Conservation (phyloP, 1,284 basidiomycete genomes). For the Trichosporon ovoides region DNA sequence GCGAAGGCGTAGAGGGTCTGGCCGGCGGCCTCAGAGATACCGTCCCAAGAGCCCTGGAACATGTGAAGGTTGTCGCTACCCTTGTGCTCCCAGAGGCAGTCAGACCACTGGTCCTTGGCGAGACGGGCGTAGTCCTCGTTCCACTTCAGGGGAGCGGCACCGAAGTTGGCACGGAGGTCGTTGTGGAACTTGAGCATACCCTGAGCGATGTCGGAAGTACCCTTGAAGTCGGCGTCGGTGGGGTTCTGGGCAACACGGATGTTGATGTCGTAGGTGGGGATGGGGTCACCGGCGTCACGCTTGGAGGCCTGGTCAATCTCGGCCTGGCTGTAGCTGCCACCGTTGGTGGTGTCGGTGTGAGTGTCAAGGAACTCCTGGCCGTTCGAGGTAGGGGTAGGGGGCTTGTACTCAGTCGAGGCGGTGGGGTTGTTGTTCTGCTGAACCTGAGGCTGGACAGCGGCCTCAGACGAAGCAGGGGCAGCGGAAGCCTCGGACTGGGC, state of each 20-base stretch:
- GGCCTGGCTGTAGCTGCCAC: not conserved
- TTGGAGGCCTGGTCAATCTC: not conserved
- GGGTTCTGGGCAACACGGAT: conserved; percentile 23
- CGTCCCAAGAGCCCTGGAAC: not conserved
- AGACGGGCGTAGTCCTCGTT: conserved; percentile 1
- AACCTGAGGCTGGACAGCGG: not conserved
- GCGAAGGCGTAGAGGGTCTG: conserved; percentile 8
- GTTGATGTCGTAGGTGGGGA: conserved; percentile 23
- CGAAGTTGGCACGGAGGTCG: conserved; percentile 13
- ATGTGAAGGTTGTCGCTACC: conserved; percentile 11
- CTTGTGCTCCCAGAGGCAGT: conserved; percentile 6
- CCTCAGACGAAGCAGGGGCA: not conserved
- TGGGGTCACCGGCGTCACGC: conserved; percentile 2
- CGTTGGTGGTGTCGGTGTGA: not conserved
- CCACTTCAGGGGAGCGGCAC: conserved; percentile 2
- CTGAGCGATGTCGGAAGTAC: conserved; percentile 7
- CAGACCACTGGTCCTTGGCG: not conserved
- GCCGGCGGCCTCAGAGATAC: not conserved
- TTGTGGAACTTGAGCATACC: conserved; percentile 13
- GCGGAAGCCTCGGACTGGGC: not conserved
- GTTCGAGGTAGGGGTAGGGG: not conserved
- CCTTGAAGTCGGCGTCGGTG: conserved; percentile 22
- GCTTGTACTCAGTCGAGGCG: not conserved
- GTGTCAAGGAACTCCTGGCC: conserved; percentile 4
- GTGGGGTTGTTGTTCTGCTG: not conserved